These are phyloP conservation scores for Cyberlindnera galapagoensis DNA, from an alignment of 805 yeast genomes.

Conservation along the genomic window DNA sequence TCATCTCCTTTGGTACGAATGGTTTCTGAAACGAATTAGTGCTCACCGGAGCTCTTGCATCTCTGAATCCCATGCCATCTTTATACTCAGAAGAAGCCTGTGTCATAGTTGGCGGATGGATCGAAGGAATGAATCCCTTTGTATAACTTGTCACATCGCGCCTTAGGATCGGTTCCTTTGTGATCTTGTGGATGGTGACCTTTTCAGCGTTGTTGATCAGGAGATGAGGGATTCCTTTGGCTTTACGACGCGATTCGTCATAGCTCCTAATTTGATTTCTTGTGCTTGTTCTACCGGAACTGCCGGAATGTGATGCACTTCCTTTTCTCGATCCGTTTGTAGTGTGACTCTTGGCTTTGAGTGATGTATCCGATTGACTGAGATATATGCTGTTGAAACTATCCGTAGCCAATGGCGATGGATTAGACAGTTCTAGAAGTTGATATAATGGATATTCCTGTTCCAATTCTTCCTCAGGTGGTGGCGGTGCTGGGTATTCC, in stretches of 20 bases:
- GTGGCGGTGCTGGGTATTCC: slow-evolving; percentile 11
- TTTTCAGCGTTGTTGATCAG: slow-evolving; percentile 3
- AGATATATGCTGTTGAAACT: too few relatives aligned
- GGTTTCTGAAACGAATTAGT: too few relatives aligned
- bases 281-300: too few relatives aligned
- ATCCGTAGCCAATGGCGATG: too few relatives aligned
- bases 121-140: slow-evolving; percentile 10
- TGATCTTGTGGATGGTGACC: neutral
- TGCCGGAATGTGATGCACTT: too few relatives aligned
- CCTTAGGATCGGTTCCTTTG: neutral
- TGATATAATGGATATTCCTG: too few relatives aligned
- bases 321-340: too few relatives aligned
- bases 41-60: too few relatives aligned
- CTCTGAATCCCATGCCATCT: neutral
- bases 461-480: slow-evolving; percentile 5
- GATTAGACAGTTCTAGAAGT: too few relatives aligned
- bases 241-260: slow-evolving; percentile 21
- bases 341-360: too few relatives aligned
- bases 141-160: too few relatives aligned
- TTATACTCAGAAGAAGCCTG: neutral
- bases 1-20: neutral
- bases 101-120: slow-evolving; percentile 14
- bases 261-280: slow-evolving; percentile 11
- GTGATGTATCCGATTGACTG: too few relatives aligned
- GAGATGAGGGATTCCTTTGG: slow-evolving; percentile 19